Percentiles rank a stretch among this genome's conserved stretches.
phyloP scores from a whole-genome alignment of 1,139 yeast genomes.

The Saccharomyces hybrid region DNA sequence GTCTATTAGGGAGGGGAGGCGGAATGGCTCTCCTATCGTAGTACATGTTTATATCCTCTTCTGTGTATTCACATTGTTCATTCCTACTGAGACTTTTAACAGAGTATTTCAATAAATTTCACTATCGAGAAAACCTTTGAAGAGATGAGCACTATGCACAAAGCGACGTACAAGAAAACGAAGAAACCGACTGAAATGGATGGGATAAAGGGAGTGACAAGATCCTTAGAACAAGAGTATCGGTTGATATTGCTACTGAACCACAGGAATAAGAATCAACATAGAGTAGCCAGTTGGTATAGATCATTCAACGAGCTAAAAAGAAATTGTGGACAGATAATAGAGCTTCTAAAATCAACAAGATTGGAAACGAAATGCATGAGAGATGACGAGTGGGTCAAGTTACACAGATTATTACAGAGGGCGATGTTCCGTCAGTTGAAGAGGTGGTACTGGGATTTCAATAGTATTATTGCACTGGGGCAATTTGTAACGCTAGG shows the following conservation, averaged over 20 bases:
- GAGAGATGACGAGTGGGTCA: background rate
- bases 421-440: background rate
- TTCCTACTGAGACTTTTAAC: no score
- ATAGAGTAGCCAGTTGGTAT: constrained; percentile 78
- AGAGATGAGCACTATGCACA: no score
- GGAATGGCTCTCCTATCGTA: background rate
- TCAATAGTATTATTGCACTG: constrained; percentile 60
- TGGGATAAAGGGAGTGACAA: background rate
- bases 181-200: background rate
- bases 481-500: constrained; percentile 79
- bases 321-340: constrained; percentile 44
- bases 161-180: background rate
- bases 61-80: background rate
- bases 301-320: constrained; percentile 54
- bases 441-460: constrained; percentile 41
- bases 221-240: constrained; percentile 40
- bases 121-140: no score
- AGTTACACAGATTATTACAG: background rate
- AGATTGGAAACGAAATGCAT: constrained; percentile 1
- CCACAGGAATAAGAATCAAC: constrained; percentile 72
- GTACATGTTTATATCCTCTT: background rate
- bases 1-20: background rate
- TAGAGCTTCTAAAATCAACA: constrained; percentile 16
- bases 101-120: no score
- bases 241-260: constrained; percentile 53